phyloP scores from a whole-genome alignment of 2,329 filamentous ascomycete genomes.

The Cladophialophora exuberans region DNA sequence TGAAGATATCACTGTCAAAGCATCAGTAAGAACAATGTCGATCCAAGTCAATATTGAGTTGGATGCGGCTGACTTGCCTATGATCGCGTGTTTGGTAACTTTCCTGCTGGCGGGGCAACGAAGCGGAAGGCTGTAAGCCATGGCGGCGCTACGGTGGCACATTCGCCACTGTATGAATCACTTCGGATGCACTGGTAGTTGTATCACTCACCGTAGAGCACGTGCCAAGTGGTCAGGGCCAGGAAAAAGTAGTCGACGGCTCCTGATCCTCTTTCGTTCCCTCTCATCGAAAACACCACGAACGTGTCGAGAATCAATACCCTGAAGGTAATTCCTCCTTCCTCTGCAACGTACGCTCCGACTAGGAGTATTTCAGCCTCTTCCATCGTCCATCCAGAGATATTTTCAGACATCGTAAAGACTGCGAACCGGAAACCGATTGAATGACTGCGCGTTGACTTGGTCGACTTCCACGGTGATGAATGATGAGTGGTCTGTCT shows the following conservation, averaged over 20 bases:
- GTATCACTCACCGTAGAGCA: background rate
- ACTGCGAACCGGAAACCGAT: background rate
- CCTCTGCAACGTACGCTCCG: background rate
- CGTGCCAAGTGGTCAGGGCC: slow-evolving; percentile 4
- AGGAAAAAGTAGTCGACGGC: background rate
- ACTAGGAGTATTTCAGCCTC: background rate
- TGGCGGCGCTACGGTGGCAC: too few relatives aligned
- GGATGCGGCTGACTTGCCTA: slow-evolving; percentile 1
- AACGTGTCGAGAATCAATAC: slow-evolving; percentile 5
- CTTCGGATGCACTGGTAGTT: too few relatives aligned
- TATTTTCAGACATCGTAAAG: slow-evolving; percentile 3
- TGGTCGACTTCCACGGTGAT: slow-evolving; percentile 19
- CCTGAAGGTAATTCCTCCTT: background rate
- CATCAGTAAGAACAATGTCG: slow-evolving; percentile 2
- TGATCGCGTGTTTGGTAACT: background rate
- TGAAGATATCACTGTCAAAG: background rate
- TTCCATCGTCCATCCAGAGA: background rate
- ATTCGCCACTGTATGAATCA: too few relatives aligned
- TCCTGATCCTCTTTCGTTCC: background rate
- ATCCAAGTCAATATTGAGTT: slow-evolving; percentile 5
- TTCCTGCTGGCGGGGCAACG: slow-evolving; percentile 2
- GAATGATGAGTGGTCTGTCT: slow-evolving; percentile 16
- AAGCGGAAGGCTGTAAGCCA: too few relatives aligned
- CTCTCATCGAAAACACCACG: background rate
- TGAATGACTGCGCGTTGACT: background rate